Conservation (phyloP, 2,329 filamentous ascomycete species). For the Emergomyces orientalis region DNA sequence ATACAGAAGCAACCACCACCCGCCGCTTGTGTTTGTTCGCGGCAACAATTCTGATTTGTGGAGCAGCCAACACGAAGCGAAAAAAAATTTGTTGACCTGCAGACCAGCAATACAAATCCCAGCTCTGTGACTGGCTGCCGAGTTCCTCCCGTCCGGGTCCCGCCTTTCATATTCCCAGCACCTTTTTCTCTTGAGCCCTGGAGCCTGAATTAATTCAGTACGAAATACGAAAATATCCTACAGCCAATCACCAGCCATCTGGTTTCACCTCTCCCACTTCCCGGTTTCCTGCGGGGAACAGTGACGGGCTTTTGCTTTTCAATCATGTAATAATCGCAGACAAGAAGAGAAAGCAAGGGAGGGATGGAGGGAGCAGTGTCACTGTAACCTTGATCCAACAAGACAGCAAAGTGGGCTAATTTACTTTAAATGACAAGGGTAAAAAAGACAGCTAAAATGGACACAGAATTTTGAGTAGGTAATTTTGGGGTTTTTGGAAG, state of each 20-base stretch:
- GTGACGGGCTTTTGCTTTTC: neutral
- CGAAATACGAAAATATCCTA: neutral
- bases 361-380: neutral
- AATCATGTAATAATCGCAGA: too few species aligned
- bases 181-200: too few species aligned
- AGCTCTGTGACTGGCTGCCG: slow-evolving; percentile 11
- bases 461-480: neutral
- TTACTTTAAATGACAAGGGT: neutral
- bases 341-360: too few species aligned
- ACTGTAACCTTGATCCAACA: neutral
- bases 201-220: neutral
- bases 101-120: slow-evolving; percentile 15
- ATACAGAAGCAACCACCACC: slow-evolving; percentile 1
- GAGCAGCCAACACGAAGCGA: neutral
- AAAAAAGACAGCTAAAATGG: neutral
- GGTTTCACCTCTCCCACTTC: neutral
- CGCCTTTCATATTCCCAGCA: neutral
- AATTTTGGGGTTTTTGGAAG: neutral
- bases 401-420: neutral
- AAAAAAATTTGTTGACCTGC: slow-evolving; percentile 17
- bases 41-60: slow-evolving; percentile 1
- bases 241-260: neutral
- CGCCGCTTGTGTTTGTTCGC: slow-evolving; percentile 3
- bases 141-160: slow-evolving; percentile 6
- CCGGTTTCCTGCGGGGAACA: neutral